Evolutionary conservation across 2,329 filamentous ascomycete species (phyloP).

Genomic region (Fusarium setosum): DNA sequence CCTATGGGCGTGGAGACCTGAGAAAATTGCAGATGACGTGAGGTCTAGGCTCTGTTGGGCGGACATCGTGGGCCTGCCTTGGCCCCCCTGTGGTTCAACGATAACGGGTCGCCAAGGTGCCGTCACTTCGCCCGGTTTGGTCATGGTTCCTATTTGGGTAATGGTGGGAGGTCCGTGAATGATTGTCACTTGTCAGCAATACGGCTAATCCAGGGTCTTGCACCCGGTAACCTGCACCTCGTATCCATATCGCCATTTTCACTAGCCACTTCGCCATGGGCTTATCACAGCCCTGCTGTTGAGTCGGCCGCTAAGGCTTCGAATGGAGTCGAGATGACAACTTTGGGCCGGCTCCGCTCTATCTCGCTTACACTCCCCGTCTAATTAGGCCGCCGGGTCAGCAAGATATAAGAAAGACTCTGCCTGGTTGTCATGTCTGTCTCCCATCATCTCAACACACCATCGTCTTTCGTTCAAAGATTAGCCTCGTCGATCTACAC

Average conservation of each 20-base stretch:
- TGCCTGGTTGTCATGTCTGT: slow-evolving; percentile 24
- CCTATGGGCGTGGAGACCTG: slow-evolving; percentile 31
- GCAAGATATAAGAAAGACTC: slow-evolving; percentile 41
- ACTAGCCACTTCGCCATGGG: slow-evolving; percentile 40
- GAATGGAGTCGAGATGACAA: slow-evolving; percentile 30
- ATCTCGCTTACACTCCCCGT: slow-evolving; percentile 34
- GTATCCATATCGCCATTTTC: slow-evolving; percentile 43
- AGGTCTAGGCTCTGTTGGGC: slow-evolving; percentile 23
- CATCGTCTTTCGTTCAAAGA: slow-evolving; percentile 43
- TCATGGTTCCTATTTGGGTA: slow-evolving; percentile 34
- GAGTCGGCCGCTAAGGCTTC: slow-evolving; percentile 37
- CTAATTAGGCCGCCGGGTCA: slow-evolving; percentile 18
- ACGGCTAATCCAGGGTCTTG: slow-evolving; percentile 37
- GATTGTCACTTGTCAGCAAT: slow-evolving; percentile 36
- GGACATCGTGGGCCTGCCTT: slow-evolving; percentile 26
- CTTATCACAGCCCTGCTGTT: slow-evolving; percentile 41
- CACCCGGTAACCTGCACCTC: slow-evolving; percentile 37
- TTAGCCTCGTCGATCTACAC: slow-evolving; percentile 25
- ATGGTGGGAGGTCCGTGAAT: slow-evolving; percentile 33
- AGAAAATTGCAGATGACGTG: slow-evolving; percentile 31
- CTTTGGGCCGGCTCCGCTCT: slow-evolving; percentile 29
- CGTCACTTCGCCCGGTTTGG: slow-evolving; percentile 21
- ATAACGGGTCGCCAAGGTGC: slow-evolving; percentile 33
- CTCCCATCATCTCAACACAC: slow-evolving; percentile 38
- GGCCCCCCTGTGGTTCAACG: slow-evolving; percentile 17